phyloP scores from a whole-genome alignment of 805 yeast species.

The Zygoascus ofunaensis region DNA sequence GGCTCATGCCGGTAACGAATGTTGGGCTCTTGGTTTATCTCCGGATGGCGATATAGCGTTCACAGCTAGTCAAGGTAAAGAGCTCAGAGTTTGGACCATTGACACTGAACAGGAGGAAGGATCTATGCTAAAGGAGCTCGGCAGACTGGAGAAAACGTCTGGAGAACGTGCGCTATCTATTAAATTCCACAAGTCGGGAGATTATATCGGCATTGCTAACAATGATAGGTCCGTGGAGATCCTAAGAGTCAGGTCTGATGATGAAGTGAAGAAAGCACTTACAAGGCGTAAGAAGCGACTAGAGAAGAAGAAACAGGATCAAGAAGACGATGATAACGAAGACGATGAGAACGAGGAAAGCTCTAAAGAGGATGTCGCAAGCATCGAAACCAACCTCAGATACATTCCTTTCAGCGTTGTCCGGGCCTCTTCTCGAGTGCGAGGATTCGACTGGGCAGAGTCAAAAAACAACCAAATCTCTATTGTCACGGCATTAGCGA shows the following conservation, averaged over 20 bases:
- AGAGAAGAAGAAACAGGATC: conserved; percentile 40
- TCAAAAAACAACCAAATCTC: conserved; percentile 41
- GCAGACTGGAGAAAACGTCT: conserved; percentile 56
- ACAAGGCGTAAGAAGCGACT: conserved; percentile 64
- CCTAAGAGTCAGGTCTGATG: conserved; percentile 64
- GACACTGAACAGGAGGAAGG: conserved; percentile 47
- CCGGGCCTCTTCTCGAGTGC: conserved; percentile 56
- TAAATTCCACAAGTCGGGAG: conserved; percentile 39
- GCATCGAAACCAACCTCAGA: conserved; percentile 22
- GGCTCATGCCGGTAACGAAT: conserved; percentile 77
- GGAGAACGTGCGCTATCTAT: conserved; percentile 53
- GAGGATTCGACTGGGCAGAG: conserved; percentile 50
- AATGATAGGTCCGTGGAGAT: conserved; percentile 73
- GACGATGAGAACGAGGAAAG: conserved; percentile 26
- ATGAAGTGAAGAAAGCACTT: conserved; percentile 71
- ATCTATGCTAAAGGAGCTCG: conserved; percentile 46
- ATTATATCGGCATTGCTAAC: conserved; percentile 61
- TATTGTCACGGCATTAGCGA: conserved; percentile 54
- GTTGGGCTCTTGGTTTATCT: conserved; percentile 67
- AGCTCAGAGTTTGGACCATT: conserved; percentile 75
- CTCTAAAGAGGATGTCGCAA: conserved; percentile 7
- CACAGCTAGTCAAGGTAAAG: conserved; percentile 75
- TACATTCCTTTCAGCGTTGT: conserved; percentile 62
- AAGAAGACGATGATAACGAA: conserved; percentile 41
- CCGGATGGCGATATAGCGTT: conserved; percentile 32